Base-by-base conservation (phyloP, 2,329 filamentous ascomycete genomes). In the Ceratocystis albifundus region DNA sequence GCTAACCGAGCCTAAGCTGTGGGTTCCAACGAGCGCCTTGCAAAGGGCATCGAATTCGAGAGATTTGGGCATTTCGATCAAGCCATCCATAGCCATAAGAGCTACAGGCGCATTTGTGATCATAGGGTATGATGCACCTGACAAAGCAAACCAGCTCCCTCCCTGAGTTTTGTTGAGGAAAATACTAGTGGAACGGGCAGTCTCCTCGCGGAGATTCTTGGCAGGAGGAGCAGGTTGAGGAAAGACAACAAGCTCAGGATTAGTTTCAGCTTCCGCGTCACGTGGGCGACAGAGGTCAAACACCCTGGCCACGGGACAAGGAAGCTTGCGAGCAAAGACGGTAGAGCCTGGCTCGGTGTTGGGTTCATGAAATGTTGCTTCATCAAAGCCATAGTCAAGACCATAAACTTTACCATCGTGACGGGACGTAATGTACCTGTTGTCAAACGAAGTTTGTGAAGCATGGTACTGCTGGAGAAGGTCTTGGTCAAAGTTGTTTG, bases 91-190 rank as follows among this genome's bases (percentile, higher is more conserved):
- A 70, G 77, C 77, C 55, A 79, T 77, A 69, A 75, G 77, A 25
- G 78, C 83, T 1, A 73, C 69, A 0, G 81, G 80, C 0, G 81
- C 86, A 65, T 90, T 84, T 25, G 92, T 87, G 32, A 96, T 90
- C 8, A 93, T 81, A 2, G 94, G 94, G 71, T 96, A 97, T 7
- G 85, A 85, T 50, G 80, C 82, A 67, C 95, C 93, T 0, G 93
- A 96, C 76, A 97, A 82, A 41, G 92, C 94, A 74, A 93, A 99
- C 91, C 93, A 97, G 68, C 89, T 88, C 36, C 92, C 93, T n/a
- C 80, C 79, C 66, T 88, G 84, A 1, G 92, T 96, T 70, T 87
- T 88, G 73, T 96, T 96, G 68, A 97, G 81, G 72, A 94, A 96
- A 0, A 96, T 85, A 66, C 84, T 85, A 69, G 82, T 81, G 69